phyloP scores from a whole-genome alignment of 768 basidiomycete species.

The Amanita muscaria region DNA sequence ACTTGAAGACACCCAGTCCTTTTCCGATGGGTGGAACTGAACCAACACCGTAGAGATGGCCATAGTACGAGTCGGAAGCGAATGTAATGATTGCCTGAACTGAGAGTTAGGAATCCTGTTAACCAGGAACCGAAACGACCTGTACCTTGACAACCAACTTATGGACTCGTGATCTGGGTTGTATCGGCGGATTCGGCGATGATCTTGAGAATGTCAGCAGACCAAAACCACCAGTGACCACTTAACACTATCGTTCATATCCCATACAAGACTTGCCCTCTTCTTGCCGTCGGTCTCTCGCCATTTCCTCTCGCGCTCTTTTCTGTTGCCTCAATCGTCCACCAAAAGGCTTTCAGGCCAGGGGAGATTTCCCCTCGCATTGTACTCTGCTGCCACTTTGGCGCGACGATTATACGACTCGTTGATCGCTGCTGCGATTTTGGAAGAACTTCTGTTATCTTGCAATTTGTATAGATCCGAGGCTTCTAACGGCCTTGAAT shows the following conservation, averaged over 20 bases:
- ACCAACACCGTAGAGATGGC: constrained; percentile 28
- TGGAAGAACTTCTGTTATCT: constrained; percentile 46
- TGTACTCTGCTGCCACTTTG: constrained; percentile 57
- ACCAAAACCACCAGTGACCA: constrained; percentile 85
- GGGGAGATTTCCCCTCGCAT: constrained; percentile 58
- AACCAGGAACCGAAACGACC: constrained; percentile 5
- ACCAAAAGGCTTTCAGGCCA: constrained; percentile 45
- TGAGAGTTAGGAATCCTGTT: neutral
- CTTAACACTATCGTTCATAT: constrained; percentile 69
- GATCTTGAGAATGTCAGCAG: constrained; percentile 47
- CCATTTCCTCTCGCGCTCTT: constrained; percentile 55
- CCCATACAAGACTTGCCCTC: constrained; percentile 52
- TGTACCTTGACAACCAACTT: constrained; percentile 68
- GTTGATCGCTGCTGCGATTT: constrained; percentile 55
- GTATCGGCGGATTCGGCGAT: constrained; percentile 70
- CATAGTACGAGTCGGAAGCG: constrained; percentile 49
- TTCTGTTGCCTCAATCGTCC: constrained; percentile 46
- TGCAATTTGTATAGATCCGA: constrained; percentile 77
- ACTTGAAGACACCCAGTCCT: constrained; percentile 68
- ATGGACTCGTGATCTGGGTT: constrained; percentile 64
- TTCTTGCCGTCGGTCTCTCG: constrained; percentile 52
- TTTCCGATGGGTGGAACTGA: constrained; percentile 33
- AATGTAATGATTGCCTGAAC: constrained; percentile 62
- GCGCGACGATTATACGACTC: constrained; percentile 53
- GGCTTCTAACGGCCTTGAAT: constrained; percentile 71